Base-by-base conservation (phyloP, 495 filamentous ascomycete species). In the Aspergillus steynii region DNA sequence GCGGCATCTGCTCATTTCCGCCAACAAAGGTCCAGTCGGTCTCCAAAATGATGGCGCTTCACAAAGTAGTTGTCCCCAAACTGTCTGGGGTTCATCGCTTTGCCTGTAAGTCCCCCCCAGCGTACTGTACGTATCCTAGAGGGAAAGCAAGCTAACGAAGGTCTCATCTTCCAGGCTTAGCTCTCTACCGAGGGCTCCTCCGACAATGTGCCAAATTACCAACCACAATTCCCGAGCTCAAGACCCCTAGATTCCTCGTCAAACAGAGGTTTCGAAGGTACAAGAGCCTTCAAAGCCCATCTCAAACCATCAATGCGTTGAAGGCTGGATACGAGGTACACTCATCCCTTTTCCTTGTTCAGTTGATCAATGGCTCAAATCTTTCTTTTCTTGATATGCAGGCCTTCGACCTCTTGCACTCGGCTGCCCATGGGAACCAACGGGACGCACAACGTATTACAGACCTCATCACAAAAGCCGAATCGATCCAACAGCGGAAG, bases 111-210 rank as follows among this genome's bases (percentile, higher is more conserved):
- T 63, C 5, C 48, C 42, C 7, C 29, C 20, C 48, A 0, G 12
- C 45, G 27, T 42, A 12, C 1, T 3, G 29, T 31, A 37, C 2
- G 2, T 25, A 26, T 31, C 12, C 12, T 12, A 42, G 31, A 7
- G 7, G 31, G 31, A 48, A 8, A 46, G 7, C 28, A 26, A 6
- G 50, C 63, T 63, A 64, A 63, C 62, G 61, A 57, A 60, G 47
- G 26, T 1, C 37, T 46, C 5, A 57, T 46, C 8, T 58, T 32
- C 28, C 27, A 92, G 89, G 88, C 69, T 77, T 90, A 66, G 85
- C 89, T 37, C 86, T 95, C 55, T 93, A 88, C 71, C 81, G 87
- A 65, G 84, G 88, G 32, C 85, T 95, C 65, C 76, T 92, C 37
- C 84, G 81, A 61, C 83, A 84, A 77, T 86, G 77, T 66, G 68